Evolutionary conservation across 768 basidiomycete species (phyloP), one percentile per base, ranked within the genome.

Genomic region (Rhodocollybia butyracea): DNA sequence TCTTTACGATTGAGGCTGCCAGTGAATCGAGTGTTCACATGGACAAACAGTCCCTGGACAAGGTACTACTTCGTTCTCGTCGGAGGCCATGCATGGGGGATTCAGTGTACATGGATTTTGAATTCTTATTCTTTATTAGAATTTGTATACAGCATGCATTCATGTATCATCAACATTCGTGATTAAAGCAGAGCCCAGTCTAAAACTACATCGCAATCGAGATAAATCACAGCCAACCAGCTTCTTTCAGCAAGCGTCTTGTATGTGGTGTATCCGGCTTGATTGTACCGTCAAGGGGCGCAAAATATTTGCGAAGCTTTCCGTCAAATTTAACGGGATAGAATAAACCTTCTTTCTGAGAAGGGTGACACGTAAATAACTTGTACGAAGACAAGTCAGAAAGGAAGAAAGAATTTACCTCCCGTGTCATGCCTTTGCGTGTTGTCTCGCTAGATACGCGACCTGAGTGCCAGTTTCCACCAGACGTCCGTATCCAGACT

Each of bases 281-380:
- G 53, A 87, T 76, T 57, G 86, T 84, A 17, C 85, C 86, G 52
- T 85, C 81, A 46, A 83, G 68, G 5, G 86, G 85, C 2, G 85
- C 77, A 62, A 83, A 81, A 63, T 81, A 83, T 64, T 81, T 84
- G 31, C 84, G 79, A 30, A 82, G 64, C 53, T 75, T 76, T 54
- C 64, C 67, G 45, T 73, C 68, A 55, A 79, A 85, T 46, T 76
- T 65, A 30, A 81, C 83, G 15, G 77, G 77, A 66, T 81, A 87
- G 59, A 76, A 82, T 21, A 83, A 64, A 22, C 81, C 81, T 29
- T 77, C 68, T 39, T 73, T 69, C 80, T 84, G 61, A 39, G 29
- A 43, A 51, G 19, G 40, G 45, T 12, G 50, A 12, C 32, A 40
- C 40, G 40, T 26, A 59, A 45, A 32, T 29, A 43, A 30, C 31